Evolutionary conservation across 2,329 filamentous ascomycete genomes (phyloP), one percentile per base, ranked within the genome.

Genomic region (Aureobasidium sp.): DNA sequence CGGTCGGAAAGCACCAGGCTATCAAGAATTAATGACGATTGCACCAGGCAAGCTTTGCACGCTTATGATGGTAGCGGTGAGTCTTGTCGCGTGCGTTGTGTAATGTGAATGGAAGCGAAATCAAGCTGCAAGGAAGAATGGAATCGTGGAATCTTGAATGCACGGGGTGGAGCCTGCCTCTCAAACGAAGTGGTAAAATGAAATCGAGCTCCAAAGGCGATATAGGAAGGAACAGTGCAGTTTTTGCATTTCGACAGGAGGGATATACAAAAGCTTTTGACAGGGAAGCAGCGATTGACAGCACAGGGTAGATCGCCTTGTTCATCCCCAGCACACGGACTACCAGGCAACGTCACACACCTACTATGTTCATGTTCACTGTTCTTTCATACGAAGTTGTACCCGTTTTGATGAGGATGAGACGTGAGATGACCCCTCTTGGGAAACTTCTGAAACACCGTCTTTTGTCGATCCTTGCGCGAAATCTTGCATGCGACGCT

Each of bases 401-500:
- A 58, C 55, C 55, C 42, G 42, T 58, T 58, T 58, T 32, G 55
- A 58, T 58, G 55, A 58, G 55, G 55, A 58, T 58, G 55, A 58
- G 55, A 58, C 55, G 55, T 47, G 55, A 29, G 55, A 47, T 48
- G 55, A 58, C 55, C 55, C 55, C 55, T 58, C 55, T 44, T 58
- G 42, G n/a, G 27, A 37, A 13, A 37, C 17, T 37, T 58, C 55
- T 58, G 55, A 58, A 58, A 58, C 55, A 34, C 55, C 8, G 32
- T 39, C 20, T 37, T 17, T 55, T 36, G 53, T 46, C 27, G 53
- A 57, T 57, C 53, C 53, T 55, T 57, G 53, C 53, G 53, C 53
- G 27, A 57, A 57, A 57, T 57, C 53, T 57, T 20, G 39, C 27
- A 44, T n/a, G 10, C 39, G 23, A 23, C 26, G n/a, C 42, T 23